Base-by-base conservation (phyloP, 2,329 filamentous ascomycete species). In the Taxawa tesnikishii region DNA sequence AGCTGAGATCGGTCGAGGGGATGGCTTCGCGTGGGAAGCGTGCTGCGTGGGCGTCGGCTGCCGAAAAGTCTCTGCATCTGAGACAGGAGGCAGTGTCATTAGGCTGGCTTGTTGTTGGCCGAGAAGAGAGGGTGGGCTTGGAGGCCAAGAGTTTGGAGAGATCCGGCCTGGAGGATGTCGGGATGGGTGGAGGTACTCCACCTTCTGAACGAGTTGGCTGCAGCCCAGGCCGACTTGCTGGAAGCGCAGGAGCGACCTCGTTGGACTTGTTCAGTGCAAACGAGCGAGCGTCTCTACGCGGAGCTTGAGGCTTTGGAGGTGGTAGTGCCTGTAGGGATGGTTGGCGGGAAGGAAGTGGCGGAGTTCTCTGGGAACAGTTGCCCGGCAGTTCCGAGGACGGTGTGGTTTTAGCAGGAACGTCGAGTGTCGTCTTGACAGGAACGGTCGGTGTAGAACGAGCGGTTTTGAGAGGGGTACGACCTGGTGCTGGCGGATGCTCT, bases 41-140 rank as follows among this genome's bases (percentile, higher is more conserved):
- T 5, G 81, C 70, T 4, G 84, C 88, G 43, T 92, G 77, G 10
- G 57, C 56, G 56, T 96, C 90, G 0, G 84, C 79, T 0, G 60
- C 75, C 5, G 83, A 85, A 56, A 92, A 96, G 58, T 96, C 87
- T 42, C 87, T 75, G 52, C 90, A 96, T 36, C 75, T 62, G 32
- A 94, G 66, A 53, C 90, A 96, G n/a, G 47, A 49, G 4, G 47
- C 46, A n/a, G 38, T 38, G 24, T 43, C 38, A 12, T 32, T 16
- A 11, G 29, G 19, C 7, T 40, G 15, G 15, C 24, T 52, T 23
- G 38, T 29, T 38, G 32, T 27, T 38, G 40, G 10, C 35, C 28
- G 25, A 34, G 37, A 18, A 37, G 45, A 14, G 26, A 41, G 10
- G 29, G 31, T 35, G 11, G 67, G 67, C 40, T 71, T 70, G 1